These are phyloP conservation scores for Zygotorulaspora mrakii DNA, from an alignment of 1,139 yeast genomes.

Conservation along the genomic window DNA sequence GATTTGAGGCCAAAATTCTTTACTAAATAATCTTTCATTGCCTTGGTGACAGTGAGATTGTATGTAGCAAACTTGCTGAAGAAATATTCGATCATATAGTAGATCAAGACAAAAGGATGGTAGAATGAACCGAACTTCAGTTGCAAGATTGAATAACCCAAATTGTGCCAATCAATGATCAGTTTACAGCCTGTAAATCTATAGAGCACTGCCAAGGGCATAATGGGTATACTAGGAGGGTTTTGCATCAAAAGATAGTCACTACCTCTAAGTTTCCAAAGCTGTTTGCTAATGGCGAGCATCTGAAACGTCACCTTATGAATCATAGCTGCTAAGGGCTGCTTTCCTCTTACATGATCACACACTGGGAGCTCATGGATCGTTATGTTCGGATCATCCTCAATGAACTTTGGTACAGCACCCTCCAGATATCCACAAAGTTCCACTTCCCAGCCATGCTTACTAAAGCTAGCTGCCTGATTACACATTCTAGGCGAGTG, in stretches of 20 bases:
- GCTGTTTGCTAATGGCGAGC: constrained; percentile 42
- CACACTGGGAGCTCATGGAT: constrained; percentile 41
- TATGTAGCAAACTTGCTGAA: constrained; percentile 63
- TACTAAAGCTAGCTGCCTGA: constrained; percentile 79
- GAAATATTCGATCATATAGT: constrained; percentile 53
- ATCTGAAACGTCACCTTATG: constrained; percentile 60
- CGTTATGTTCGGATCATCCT: constrained; percentile 51
- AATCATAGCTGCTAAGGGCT: constrained; percentile 48
- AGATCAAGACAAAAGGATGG: constrained; percentile 61
- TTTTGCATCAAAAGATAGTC: constrained; percentile 78
- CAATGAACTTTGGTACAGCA: constrained; percentile 47
- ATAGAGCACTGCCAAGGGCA: constrained; percentile 59
- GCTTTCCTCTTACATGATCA: constrained; percentile 3
- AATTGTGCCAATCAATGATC: constrained; percentile 93
- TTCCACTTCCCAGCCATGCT: constrained; percentile 67
- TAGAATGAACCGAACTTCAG: constrained; percentile 48
- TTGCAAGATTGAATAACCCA: constrained; percentile 80
- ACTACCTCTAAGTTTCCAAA: constrained; percentile 57
- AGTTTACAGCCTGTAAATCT: constrained; percentile 58
- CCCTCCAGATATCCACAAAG: constrained; percentile 80
- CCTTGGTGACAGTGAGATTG: constrained; percentile 76
- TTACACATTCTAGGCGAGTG: constrained; percentile 95
- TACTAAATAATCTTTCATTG: constrained; percentile 61
- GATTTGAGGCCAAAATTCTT: constrained; percentile 47
- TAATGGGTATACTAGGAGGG: constrained; percentile 88